Conservation (phyloP, 805 yeast species). For the Candida insectorum region DNA sequence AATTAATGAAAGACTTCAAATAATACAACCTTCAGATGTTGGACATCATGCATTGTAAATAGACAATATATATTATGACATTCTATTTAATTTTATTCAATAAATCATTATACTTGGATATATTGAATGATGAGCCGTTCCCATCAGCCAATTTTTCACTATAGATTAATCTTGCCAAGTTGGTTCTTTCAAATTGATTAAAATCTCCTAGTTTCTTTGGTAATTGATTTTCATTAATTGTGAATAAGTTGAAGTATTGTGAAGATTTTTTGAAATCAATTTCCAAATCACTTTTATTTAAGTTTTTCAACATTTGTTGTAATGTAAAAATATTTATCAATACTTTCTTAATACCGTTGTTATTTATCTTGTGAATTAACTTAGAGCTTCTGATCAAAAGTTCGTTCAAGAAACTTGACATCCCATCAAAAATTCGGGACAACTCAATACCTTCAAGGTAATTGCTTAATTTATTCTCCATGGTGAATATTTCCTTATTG, state of each 20-base stretch:
- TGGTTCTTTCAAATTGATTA: conserved; percentile 44
- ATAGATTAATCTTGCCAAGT: conserved; percentile 52
- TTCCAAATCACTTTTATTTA: conserved; percentile 46
- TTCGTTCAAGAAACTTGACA: conserved; percentile 49
- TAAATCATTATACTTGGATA: conserved; percentile 36
- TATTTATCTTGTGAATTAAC: conserved; percentile 48
- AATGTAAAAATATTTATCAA: conserved; percentile 59
- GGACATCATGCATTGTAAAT: no score
- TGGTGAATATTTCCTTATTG: conserved; percentile 46
- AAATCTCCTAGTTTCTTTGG: conserved; percentile 22
- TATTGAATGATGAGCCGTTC: conserved; percentile 34
- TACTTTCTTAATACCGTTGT: conserved; percentile 57
- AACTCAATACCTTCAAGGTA: conserved; percentile 30
- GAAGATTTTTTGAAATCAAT: conserved; percentile 54
- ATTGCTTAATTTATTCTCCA: conserved; percentile 41
- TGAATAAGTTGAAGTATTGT: conserved; percentile 54
- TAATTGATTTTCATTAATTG: conserved; percentile 45
- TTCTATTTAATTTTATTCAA: conserved; percentile 18
- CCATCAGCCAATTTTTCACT: conserved; percentile 42
- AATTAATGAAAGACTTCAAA: conserved; percentile 35
- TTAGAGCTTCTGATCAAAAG: conserved; percentile 52
- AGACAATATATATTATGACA: no score
- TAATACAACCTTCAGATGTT: conserved; percentile 10
- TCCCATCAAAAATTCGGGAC: conserved; percentile 39
- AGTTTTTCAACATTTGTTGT: conserved; percentile 65